Evolutionary conservation across 352 stramenopile species (phyloP).

Genomic region (Globisporangium yorkense): DNA sequence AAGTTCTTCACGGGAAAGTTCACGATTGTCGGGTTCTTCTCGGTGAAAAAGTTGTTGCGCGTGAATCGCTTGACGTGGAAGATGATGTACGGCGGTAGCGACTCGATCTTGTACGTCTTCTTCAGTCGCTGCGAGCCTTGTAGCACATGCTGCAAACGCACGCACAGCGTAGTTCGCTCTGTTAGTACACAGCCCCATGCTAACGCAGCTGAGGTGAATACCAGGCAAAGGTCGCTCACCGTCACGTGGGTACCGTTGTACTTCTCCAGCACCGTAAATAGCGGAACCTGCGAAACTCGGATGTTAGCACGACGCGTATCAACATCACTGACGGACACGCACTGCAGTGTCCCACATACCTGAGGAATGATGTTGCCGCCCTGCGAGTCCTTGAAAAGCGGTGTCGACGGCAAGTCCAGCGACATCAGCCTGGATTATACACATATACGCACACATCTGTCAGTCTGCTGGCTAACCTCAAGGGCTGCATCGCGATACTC

Average conservation of each 20-base stretch:
- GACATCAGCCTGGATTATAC: conserved; percentile 85
- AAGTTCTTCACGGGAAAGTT: conserved; percentile 99
- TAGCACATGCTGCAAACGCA: conserved; percentile 56
- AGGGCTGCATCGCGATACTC: conserved; percentile 6
- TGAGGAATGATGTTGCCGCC: conserved; percentile 96
- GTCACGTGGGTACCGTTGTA: conserved; percentile 91
- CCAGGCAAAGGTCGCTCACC: conserved; percentile 14
- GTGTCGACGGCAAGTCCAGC: conserved; percentile 96
- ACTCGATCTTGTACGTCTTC: conserved; percentile 92
- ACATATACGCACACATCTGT: conserved; percentile 1
- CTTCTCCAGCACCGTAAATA: conserved; percentile 97
- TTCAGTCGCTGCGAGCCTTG: conserved; percentile 77
- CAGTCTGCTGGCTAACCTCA: background rate
- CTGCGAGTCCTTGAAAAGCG: conserved; percentile 98
- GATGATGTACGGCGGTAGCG: conserved; percentile 94
- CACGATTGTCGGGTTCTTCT: conserved; percentile 99
- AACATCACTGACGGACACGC: background rate
- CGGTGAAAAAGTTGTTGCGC: conserved; percentile 96
- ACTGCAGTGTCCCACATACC: conserved; percentile 20
- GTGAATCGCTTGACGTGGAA: conserved; percentile 98
- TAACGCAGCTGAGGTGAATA: background rate
- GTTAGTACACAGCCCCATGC: background rate
- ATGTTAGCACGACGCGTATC: too few relatives aligned
- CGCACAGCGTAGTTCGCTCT: background rate
- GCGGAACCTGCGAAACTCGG: conserved; percentile 72